These are phyloP conservation scores for Vigna nakashimae DNA, from an alignment of 306 rosid genomes.

Conservation along the genomic window DNA sequence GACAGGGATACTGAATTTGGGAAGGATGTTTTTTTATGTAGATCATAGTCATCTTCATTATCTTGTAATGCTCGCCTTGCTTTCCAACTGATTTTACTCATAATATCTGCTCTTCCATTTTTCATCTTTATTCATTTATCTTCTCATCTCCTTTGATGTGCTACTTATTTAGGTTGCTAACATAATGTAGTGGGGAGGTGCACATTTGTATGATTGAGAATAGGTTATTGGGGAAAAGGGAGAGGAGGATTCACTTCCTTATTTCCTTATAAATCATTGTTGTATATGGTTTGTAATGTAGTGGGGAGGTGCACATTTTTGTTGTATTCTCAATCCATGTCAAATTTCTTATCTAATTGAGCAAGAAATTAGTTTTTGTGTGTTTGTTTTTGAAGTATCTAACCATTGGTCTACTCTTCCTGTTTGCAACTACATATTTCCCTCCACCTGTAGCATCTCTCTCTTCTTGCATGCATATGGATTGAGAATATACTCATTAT, in stretches of 20 bases:
- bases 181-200: constrained; percentile 39
- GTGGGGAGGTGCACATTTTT: neutral
- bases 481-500: constrained; percentile 31
- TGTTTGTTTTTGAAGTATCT: constrained; percentile 16
- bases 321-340: constrained; percentile 60
- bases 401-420: constrained; percentile 25
- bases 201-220: constrained; percentile 43
- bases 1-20: constrained; percentile 58
- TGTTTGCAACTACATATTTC: constrained; percentile 29
- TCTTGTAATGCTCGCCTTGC: constrained; percentile 58
- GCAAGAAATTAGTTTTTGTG: constrained; percentile 32
- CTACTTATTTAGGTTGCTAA: constrained; percentile 49
- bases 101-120: constrained; percentile 44
- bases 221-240: constrained; percentile 48
- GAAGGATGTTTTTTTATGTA: constrained; percentile 49
- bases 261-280: constrained; percentile 13
- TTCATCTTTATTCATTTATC: constrained; percentile 39
- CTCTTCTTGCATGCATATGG: constrained; percentile 35
- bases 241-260: constrained; percentile 25
- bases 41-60: constrained; percentile 51
- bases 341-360: constrained; percentile 43
- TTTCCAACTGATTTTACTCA: constrained; percentile 50
- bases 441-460: neutral
- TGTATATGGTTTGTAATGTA: constrained; percentile 55
- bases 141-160: constrained; percentile 50